phyloP scores from a whole-genome alignment of 2,329 filamentous ascomycete species.

The Aspergillus tamarii region DNA sequence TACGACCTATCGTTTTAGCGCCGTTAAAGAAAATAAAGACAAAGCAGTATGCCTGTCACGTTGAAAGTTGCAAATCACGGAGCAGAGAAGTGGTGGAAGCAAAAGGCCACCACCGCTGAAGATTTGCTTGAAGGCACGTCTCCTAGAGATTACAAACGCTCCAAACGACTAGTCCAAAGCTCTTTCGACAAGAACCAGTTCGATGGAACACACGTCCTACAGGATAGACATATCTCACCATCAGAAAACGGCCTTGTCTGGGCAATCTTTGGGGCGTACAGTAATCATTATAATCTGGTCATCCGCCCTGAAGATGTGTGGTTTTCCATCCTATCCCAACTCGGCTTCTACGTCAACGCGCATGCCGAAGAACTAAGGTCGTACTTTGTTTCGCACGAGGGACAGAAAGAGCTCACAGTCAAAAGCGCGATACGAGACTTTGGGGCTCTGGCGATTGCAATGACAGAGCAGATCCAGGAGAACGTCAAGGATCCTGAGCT shows the following conservation, averaged over 20 bases:
- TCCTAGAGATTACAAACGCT: neutral
- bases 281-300: constrained; percentile 47
- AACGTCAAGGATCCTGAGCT: constrained; percentile 29
- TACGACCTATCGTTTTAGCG: neutral
- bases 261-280: neutral
- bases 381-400: constrained; percentile 49
- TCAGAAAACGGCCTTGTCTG: neutral
- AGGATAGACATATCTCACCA: neutral
- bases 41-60: neutral
- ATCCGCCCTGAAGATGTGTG: constrained; percentile 59
- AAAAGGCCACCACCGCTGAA: neutral
- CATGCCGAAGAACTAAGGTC: constrained; percentile 50
- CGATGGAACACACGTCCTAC: neutral
- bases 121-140: neutral
- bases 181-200: neutral
- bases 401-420: constrained; percentile 46
- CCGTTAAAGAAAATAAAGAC: neutral
- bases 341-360: constrained; percentile 52
- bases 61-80: neutral
- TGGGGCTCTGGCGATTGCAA: constrained; percentile 36
- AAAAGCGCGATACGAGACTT: constrained; percentile 12
- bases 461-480: constrained; percentile 43
- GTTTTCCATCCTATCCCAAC: constrained; percentile 55
- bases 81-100: neutral
- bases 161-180: neutral